Percentiles rank a stretch among this genome's conserved stretches.
These are phyloP conservation scores for Talaromyces adpressus DNA, from an alignment of 495 filamentous ascomycete species.

Conservation along the genomic window DNA sequence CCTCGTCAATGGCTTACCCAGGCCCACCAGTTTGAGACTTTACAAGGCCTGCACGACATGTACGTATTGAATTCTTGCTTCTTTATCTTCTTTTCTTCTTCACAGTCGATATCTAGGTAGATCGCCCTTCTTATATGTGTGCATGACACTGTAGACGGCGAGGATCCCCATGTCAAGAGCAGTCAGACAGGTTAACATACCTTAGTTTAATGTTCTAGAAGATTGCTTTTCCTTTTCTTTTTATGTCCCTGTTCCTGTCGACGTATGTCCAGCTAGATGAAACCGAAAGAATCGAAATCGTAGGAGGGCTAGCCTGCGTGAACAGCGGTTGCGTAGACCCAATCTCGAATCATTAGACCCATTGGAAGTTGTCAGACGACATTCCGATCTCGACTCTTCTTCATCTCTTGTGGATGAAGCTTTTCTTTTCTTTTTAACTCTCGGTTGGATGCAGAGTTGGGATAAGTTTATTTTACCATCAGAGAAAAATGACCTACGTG, in stretches of 20 bases:
- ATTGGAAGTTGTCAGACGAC: background rate
- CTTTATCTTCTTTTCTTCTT: background rate
- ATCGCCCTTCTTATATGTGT: background rate
- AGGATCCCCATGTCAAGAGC: background rate
- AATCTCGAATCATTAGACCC: background rate
- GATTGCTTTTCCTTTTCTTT: background rate
- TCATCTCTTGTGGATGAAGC: background rate
- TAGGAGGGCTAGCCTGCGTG: background rate
- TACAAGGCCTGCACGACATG: background rate
- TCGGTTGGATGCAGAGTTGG: background rate
- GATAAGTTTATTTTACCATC: background rate
- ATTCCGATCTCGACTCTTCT: background rate
- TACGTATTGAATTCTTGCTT: background rate
- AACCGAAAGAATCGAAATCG: background rate
- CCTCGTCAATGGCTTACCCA: background rate
- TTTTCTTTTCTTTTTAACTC: background rate
- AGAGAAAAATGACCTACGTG: background rate
- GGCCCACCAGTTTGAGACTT: background rate
- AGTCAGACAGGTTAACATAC: background rate
- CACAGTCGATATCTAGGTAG: background rate
- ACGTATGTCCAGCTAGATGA: background rate
- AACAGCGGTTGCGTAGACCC: background rate
- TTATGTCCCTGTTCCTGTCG: background rate
- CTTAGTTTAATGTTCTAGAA: background rate
- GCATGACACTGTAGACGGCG: background rate